phyloP scores from a whole-genome alignment of 1,284 basidiomycete species.

The Tranzscheliella williamsii region DNA sequence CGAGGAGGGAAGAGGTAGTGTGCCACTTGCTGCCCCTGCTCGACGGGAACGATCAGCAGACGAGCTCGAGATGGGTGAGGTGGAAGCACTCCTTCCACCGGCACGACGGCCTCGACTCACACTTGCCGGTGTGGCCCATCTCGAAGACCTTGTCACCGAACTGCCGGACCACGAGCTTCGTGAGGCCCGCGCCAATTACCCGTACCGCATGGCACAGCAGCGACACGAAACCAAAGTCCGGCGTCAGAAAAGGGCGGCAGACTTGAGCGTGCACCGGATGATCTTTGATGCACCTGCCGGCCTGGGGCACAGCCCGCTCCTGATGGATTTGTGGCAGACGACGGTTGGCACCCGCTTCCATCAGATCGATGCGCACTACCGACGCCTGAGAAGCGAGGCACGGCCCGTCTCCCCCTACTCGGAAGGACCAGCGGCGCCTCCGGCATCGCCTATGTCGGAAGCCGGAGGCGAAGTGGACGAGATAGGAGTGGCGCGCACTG shows the following conservation, averaged over 20 bases:
- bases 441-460: constrained; percentile 10
- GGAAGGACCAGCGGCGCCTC: constrained; percentile 11
- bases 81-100: constrained; percentile 3
- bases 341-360: constrained; percentile 16
- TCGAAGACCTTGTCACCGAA: constrained; percentile 9
- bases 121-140: not conserved
- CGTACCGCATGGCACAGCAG: constrained; percentile 8
- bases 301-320: constrained; percentile 5
- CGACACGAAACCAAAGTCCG: not conserved
- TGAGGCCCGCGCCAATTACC: constrained; percentile 10
- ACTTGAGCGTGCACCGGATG: not conserved
- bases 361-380: constrained; percentile 5
- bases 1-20: not conserved
- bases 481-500: constrained; percentile 20
- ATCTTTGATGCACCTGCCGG: constrained; percentile 21
- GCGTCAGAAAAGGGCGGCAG: not conserved
- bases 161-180: constrained; percentile 21
- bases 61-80: constrained; percentile 6
- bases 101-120: constrained; percentile 1
- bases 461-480: constrained; percentile 8
- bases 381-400: constrained; percentile 7
- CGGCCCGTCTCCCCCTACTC: not conserved
- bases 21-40: constrained; percentile 12
- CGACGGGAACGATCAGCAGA: constrained; percentile 12
- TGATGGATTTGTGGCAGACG: constrained; percentile 17